These are phyloP conservation scores for Pistacia vera DNA, from an alignment of 345 rosid species.

Conservation along the genomic window DNA sequence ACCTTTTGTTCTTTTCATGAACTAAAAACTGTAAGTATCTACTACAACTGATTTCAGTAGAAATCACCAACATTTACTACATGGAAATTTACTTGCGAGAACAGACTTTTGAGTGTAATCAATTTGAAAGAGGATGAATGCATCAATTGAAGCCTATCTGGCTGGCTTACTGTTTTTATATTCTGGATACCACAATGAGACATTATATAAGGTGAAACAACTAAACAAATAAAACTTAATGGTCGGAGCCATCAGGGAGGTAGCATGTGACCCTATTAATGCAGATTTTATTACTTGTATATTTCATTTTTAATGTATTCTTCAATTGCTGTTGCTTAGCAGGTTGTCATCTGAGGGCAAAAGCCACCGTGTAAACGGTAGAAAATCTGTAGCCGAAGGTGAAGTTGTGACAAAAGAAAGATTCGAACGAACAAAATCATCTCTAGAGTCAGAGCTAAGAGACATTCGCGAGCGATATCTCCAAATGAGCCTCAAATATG, in stretches of 20 bases:
- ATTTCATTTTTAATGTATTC: neutral
- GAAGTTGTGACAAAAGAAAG: slow-evolving; percentile 49
- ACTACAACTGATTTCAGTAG: neutral
- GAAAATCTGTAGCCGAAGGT: slow-evolving; percentile 36
- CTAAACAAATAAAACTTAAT: neutral
- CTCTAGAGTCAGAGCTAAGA: slow-evolving; percentile 51
- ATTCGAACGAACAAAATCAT: slow-evolving; percentile 47
- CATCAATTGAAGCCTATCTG: no score
- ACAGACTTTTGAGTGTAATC: no score
- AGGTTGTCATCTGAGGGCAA: slow-evolving; percentile 33
- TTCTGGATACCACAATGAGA: no score
- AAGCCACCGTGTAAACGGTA: slow-evolving; percentile 22
- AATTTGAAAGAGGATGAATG: no score
- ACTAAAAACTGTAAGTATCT: neutral
- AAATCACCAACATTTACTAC: no score
- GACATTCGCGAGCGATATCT: slow-evolving; percentile 58
- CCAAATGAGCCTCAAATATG: slow-evolving; percentile 64
- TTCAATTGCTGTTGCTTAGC: slow-evolving; percentile 2
- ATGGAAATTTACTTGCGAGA: no score
- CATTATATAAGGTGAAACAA: neutral
- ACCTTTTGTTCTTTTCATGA: no score
- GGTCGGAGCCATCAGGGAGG: neutral
- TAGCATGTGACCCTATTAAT: neutral
- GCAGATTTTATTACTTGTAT: neutral
- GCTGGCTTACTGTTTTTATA: no score